Conservation (phyloP, 768 basidiomycete genomes). For the Filobasidium wieringae region DNA sequence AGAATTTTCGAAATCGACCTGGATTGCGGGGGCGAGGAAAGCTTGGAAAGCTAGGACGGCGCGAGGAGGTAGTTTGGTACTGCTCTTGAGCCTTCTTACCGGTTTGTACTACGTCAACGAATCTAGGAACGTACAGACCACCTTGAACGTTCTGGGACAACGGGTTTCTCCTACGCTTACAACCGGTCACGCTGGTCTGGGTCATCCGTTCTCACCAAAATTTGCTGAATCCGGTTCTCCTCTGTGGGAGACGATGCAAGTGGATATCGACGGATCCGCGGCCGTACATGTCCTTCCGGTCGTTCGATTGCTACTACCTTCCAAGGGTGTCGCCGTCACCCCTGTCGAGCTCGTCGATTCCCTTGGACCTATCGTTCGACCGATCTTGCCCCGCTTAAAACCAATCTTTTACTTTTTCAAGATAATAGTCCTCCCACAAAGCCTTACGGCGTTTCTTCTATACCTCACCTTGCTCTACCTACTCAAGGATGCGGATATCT, state of each 20-base stretch:
- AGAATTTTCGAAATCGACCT: conserved; percentile 12
- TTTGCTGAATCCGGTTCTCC: too few species aligned
- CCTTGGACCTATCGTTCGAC: conserved; percentile 19
- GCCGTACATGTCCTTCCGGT: background rate
- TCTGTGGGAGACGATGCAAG: background rate
- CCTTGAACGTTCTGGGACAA: background rate
- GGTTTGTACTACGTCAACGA: conserved; percentile 33
- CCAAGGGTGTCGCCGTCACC: conserved; percentile 21
- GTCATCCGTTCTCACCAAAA: too few species aligned
- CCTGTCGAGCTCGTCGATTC: conserved; percentile 29
- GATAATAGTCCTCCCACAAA: conserved; percentile 75
- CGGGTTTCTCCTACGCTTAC: background rate
- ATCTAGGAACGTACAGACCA: background rate
- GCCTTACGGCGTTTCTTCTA: conserved; percentile 57
- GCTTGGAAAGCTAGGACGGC: conserved; percentile 22
- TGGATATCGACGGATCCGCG: background rate
- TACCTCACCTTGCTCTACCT: conserved; percentile 73
- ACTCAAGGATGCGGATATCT: conserved; percentile 76
- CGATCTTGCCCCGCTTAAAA: conserved; percentile 38
- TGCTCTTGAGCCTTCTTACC: conserved; percentile 29
- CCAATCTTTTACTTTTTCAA: conserved; percentile 63
- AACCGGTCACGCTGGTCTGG: background rate
- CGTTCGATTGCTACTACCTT: background rate
- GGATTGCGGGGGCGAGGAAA: conserved; percentile 11
- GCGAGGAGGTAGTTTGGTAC: conserved; percentile 29